Conservation (phyloP, 2,329 filamentous ascomycete species). For the Clonostachys byssicola region DNA sequence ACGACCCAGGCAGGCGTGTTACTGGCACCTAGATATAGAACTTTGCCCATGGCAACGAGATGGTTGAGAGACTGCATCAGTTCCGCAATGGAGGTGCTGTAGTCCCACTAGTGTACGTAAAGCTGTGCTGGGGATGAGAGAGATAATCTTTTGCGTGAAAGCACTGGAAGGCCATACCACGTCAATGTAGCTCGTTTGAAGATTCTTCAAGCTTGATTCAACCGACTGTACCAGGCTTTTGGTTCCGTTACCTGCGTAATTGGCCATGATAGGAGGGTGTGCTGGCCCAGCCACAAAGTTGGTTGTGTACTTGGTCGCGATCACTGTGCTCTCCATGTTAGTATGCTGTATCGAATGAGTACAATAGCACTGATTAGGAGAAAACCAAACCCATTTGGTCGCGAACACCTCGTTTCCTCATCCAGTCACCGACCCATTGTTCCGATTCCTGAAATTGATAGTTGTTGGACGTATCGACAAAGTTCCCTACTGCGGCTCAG, state of each 20-base stretch:
- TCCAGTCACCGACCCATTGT: conserved; percentile 67
- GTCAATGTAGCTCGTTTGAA: conserved; percentile 68
- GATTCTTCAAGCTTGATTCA: conserved; percentile 51
- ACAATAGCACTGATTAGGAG: background rate
- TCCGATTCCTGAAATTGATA: conserved; percentile 64
- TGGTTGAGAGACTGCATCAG: conserved; percentile 65
- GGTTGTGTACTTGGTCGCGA: conserved; percentile 67
- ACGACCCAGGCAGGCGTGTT: conserved; percentile 70
- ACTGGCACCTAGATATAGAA: conserved; percentile 61
- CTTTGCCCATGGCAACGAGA: conserved; percentile 56
- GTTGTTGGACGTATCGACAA: conserved; percentile 68
- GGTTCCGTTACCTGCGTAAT: conserved; percentile 53
- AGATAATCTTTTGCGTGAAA: background rate
- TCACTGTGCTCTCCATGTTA: conserved; percentile 32
- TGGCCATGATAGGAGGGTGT: conserved; percentile 39
- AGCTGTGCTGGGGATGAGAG: conserved; percentile 25
- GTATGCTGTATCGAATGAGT: background rate
- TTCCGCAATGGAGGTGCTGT: conserved; percentile 60
- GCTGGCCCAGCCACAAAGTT: conserved; percentile 43
- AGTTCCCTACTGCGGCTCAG: conserved; percentile 48
- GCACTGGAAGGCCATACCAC: conserved; percentile 30
- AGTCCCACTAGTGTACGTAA: conserved; percentile 67
- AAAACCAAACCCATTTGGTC: conserved; percentile 54
- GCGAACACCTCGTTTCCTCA: conserved; percentile 57
- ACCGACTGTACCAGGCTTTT: conserved; percentile 57